phyloP scores from a whole-genome alignment of 441 rosid genomes.

The Erodium trifolium region DNA sequence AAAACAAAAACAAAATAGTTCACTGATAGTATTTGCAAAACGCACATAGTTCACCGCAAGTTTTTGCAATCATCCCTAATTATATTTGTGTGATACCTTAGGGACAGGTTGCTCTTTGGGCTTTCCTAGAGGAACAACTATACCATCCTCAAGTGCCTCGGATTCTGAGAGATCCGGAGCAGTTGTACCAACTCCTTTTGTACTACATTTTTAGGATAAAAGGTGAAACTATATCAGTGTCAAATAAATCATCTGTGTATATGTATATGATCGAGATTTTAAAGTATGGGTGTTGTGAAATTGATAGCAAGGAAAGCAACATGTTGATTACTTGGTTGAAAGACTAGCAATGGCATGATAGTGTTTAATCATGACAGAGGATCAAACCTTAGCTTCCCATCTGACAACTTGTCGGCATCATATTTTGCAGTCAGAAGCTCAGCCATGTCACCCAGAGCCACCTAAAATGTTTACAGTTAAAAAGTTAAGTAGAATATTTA shows the following conservation, averaged over 20 bases:
- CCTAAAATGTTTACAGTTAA: slow-evolving; percentile 32
- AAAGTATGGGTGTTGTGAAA: background rate
- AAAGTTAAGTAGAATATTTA: slow-evolving; percentile 6
- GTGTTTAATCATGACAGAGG: background rate
- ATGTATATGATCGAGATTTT: no score
- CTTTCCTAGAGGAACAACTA: slow-evolving; percentile 67
- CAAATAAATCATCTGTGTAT: no score
- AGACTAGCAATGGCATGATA: background rate
- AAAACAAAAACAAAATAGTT: no score
- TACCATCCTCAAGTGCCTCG: slow-evolving; percentile 50
- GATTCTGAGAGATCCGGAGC: slow-evolving; percentile 59
- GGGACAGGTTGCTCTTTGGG: slow-evolving; percentile 32
- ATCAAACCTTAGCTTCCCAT: slow-evolving; percentile 70
- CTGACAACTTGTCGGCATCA: slow-evolving; percentile 62
- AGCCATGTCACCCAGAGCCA: slow-evolving; percentile 86
- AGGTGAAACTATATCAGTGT: slow-evolving; percentile 8
- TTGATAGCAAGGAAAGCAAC: slow-evolving; percentile 3
- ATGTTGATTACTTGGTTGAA: background rate
- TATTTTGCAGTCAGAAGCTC: slow-evolving; percentile 54
- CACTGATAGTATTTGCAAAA: no score
- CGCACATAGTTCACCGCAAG: no score
- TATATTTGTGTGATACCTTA: slow-evolving; percentile 30
- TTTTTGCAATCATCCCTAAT: no score
- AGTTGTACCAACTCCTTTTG: slow-evolving; percentile 74
- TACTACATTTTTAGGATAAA: slow-evolving; percentile 36